Evolutionary conservation across 305 asterid genomes (phyloP), one percentile per base, ranked within the genome.

Genomic region (Stenogyne calaminthoides): DNA sequence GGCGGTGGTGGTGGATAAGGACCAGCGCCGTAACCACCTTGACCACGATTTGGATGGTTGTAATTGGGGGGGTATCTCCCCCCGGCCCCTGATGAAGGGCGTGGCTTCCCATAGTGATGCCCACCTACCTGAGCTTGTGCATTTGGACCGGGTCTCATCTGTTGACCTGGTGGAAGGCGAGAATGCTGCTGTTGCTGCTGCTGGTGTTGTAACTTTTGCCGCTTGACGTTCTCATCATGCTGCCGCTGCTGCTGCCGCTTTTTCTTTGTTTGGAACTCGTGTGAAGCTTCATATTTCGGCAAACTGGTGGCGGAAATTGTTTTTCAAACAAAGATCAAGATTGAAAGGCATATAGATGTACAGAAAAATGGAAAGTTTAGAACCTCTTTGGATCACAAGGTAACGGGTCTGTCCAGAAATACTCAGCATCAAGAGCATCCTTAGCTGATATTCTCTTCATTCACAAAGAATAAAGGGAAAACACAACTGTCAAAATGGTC

Each of bases 251-350:
- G 98, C 83, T 90, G 98, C 1, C 97, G 97, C 81, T 92, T 92
- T 83, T 92, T 92, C 97, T 92, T 92, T 40, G 98, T 92, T 79
- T 92, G 98, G 87, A 90, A 92, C 85, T 92, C 98, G n/a, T 92
- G 98, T 20, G 98, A 92, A 70, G 98, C 56, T 80, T 92, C 98
- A 36, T 92, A 92, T 80, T 83, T 90, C 49, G 98, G 98, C 85
- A 92, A 84, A 80, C 98, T 92, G 90, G 76, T 42, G 52, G 60
- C 10, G 47, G 14, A 42, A 32, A 6, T 32, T 4, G 36, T 32
- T 32, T 32, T 32, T 32, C 0, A 32, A 32, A 32, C 36, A 32
- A 32, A 32, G 36, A 32, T 32, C 36, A 32, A 32, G 36, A 4
- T 5, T 4, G 36, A 32, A 32, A 32, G 36, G 42, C 16, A 46